Evolutionary conservation across 495 filamentous ascomycete species (phyloP).

Genomic region (Hypoxylon fragiforme): DNA sequence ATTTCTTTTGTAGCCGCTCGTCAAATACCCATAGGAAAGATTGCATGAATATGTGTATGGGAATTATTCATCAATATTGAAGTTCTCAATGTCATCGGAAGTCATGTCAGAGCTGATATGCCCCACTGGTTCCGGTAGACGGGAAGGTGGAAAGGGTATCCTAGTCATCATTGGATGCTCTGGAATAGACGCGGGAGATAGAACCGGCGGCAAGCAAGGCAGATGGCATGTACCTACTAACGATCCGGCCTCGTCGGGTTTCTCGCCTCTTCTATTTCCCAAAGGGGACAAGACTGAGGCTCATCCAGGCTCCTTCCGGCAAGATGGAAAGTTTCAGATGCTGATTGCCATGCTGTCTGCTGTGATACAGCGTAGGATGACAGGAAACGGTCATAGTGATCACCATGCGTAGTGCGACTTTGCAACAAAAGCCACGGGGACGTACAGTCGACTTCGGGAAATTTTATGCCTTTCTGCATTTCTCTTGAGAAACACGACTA

Average conservation of each 20-base stretch:
- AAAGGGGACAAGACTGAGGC: slow-evolving; percentile 27
- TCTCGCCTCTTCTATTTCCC: slow-evolving; percentile 26
- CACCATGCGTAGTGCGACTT: slow-evolving; percentile 29
- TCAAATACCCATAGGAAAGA: not conserved
- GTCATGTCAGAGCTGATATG: slow-evolving; percentile 16
- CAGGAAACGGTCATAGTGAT: slow-evolving; percentile 29
- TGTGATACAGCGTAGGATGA: slow-evolving; percentile 29
- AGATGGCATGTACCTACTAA: slow-evolving; percentile 31
- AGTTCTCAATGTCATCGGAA: slow-evolving; percentile 1
- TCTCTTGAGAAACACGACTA: slow-evolving; percentile 26
- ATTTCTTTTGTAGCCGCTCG: not conserved
- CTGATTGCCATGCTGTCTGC: slow-evolving; percentile 28
- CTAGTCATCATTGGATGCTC: slow-evolving; percentile 18
- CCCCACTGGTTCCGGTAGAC: slow-evolving; percentile 39
- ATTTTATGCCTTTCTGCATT: slow-evolving; percentile 35
- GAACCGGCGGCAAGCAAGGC: slow-evolving; percentile 32
- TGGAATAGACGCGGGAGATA: slow-evolving; percentile 25
- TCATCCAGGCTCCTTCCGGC: slow-evolving; percentile 26
- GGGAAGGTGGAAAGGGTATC: slow-evolving; percentile 33
- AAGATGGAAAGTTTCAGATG: slow-evolving; percentile 33
- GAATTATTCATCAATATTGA: slow-evolving; percentile 1
- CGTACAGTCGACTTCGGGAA: slow-evolving; percentile 43
- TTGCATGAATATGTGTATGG: no score
- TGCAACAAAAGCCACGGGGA: slow-evolving; percentile 34
- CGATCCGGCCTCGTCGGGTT: slow-evolving; percentile 32